phyloP scores from a whole-genome alignment of 805 yeast genomes.

The Lipomyces starkeyi region DNA sequence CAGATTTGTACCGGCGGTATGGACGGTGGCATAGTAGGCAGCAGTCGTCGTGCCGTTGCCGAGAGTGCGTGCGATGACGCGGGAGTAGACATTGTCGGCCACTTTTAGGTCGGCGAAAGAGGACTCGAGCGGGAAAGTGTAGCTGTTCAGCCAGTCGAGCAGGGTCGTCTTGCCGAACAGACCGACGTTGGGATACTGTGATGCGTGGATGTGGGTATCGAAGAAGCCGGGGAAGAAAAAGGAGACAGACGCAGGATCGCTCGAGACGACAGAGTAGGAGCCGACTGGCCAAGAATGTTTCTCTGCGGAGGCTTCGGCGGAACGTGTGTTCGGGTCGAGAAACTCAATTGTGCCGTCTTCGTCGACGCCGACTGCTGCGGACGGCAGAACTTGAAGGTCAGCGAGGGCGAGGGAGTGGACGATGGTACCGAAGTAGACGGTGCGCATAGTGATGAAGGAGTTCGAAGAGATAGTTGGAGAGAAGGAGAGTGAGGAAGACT shows the following conservation, averaged over 20 bases:
- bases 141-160: conserved; percentile 84
- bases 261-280: conserved; percentile 19
- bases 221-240: conserved; percentile 85
- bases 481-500: not conserved
- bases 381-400: conserved; percentile 58
- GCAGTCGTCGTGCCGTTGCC: conserved; percentile 89
- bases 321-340: conserved; percentile 39
- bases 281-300: conserved; percentile 33
- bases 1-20: conserved; percentile 72
- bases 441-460: conserved; percentile 8
- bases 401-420: conserved; percentile 73
- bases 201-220: conserved; percentile 85
- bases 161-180: conserved; percentile 85
- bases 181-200: conserved; percentile 82
- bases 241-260: conserved; percentile 15
- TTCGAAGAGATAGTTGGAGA: not conserved
- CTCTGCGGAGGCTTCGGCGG: conserved; percentile 44
- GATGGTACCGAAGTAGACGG: conserved; percentile 59
- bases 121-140: conserved; percentile 89
- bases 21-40: conserved; percentile 88
- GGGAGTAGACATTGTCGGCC: conserved; percentile 68
- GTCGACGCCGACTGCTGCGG: conserved; percentile 70
- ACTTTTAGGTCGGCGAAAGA: conserved; percentile 58
- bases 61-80: conserved; percentile 73
- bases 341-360: conserved; percentile 59